phyloP scores from a whole-genome alignment of 768 basidiomycete genomes.

The Atractiella rhizophila region DNA sequence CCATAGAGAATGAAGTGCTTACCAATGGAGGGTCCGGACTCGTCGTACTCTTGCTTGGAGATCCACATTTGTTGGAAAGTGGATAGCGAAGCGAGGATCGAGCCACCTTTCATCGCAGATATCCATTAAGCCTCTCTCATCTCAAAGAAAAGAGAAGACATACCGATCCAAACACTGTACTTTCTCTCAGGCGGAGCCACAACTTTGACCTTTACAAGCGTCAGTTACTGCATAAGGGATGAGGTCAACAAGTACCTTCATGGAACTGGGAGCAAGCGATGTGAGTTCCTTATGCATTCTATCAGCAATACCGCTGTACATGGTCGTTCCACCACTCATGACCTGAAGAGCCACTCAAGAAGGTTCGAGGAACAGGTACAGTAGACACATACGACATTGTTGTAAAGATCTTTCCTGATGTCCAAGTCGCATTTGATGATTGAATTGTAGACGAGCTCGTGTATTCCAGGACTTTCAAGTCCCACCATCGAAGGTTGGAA shows the following conservation, averaged over 20 bases:
- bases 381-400: slow-evolving; percentile 69
- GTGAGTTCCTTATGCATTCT: slow-evolving; percentile 88
- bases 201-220: slow-evolving; percentile 42
- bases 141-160: too few species aligned
- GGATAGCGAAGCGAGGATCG: slow-evolving; percentile 45
- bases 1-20: too few species aligned
- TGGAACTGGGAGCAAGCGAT: slow-evolving; percentile 53
- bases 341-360: background rate
- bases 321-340: background rate
- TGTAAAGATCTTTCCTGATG: slow-evolving; percentile 45
- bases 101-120: too few species aligned
- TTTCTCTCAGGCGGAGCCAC: slow-evolving; percentile 80
- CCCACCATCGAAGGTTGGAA: slow-evolving; percentile 52
- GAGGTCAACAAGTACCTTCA: slow-evolving; percentile 33
- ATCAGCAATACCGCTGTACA: slow-evolving; percentile 84
- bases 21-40: slow-evolving; percentile 24
- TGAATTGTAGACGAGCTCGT: slow-evolving; percentile 69
- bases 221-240: background rate
- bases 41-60: slow-evolving; percentile 55
- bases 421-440: slow-evolving; percentile 67
- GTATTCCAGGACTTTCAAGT: slow-evolving; percentile 66
- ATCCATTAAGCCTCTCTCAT: too few species aligned
- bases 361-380: slow-evolving; percentile 27
- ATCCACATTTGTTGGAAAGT: slow-evolving; percentile 97
- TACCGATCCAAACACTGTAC: slow-evolving; percentile 61